Evolutionary conservation across 1,284 basidiomycete species (phyloP).

Genomic region (Flammula alnicola): DNA sequence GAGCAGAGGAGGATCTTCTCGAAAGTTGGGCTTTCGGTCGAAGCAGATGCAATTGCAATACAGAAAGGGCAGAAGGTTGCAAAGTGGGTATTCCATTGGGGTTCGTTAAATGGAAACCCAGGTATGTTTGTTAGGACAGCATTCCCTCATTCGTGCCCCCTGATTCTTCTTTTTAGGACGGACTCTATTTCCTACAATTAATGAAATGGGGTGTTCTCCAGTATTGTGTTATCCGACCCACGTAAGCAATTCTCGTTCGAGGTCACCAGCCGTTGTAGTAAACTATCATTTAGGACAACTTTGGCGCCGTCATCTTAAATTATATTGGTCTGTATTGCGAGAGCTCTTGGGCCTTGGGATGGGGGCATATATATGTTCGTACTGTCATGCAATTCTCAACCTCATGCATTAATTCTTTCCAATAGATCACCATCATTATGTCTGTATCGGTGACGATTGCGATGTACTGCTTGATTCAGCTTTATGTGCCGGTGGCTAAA

Average conservation of each 20-base stretch:
- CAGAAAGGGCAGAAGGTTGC: constrained; percentile 49
- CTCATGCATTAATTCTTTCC: not conserved
- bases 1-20: constrained; percentile 69
- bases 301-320: constrained; percentile 65
- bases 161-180: constrained; percentile 46
- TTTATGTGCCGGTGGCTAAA: constrained; percentile 65
- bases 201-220: constrained; percentile 87
- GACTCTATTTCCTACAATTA: constrained; percentile 73
- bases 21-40: constrained; percentile 56
- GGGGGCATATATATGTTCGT: constrained; percentile 72
- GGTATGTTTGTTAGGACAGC: constrained; percentile 34
- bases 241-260: constrained; percentile 37
- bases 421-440: constrained; percentile 63
- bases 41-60: constrained; percentile 49
- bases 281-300: constrained; percentile 51
- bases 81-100: constrained; percentile 76
- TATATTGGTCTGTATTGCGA: constrained; percentile 75
- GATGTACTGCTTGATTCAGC: constrained; percentile 82
- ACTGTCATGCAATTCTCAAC: not conserved
- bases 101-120: constrained; percentile 66
- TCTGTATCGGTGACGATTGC: constrained; percentile 79
- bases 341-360: constrained; percentile 68
- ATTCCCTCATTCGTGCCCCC: constrained; percentile 2
- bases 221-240: constrained; percentile 74
- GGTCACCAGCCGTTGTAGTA: not conserved